A percentile compares a stretch with the other conserved stretches of the same genome.
Evolutionary conservation across 305 asterid species (phyloP).

Genomic region (Fraxinus xanthoxyloides): DNA sequence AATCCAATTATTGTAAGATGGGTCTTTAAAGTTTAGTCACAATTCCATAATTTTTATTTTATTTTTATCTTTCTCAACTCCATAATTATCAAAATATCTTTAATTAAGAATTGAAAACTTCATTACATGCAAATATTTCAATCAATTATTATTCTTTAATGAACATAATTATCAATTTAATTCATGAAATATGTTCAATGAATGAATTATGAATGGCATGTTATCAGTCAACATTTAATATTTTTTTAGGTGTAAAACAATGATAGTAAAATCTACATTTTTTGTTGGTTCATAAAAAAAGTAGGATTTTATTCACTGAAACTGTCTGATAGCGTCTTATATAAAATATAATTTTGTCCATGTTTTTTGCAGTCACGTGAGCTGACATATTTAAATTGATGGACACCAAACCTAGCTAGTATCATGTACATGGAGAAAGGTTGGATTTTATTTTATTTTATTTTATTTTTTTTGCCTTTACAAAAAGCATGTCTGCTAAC

Average conservation of each 20-base stretch:
- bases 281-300: constrained; percentile 10
- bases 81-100: not conserved
- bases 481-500: constrained; percentile 31
- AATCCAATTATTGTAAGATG: not conserved
- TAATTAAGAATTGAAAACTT: not conserved
- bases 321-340: constrained; percentile 7
- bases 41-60: not conserved
- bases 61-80: not conserved
- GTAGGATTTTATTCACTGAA: constrained; percentile 17
- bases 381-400: constrained; percentile 15
- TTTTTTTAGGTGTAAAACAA: not conserved
- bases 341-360: not conserved
- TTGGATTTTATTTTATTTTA: not conserved
- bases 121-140: constrained; percentile 1
- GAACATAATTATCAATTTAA: not conserved
- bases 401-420: not conserved
- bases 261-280: not conserved
- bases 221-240: not conserved
- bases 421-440: constrained; percentile 19
- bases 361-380: constrained; percentile 20
- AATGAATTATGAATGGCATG: not conserved
- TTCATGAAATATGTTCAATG: not conserved
- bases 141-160: constrained; percentile 8
- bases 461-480: constrained; percentile 16
- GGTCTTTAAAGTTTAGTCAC: not conserved